Percentiles rank a stretch among this genome's conserved stretches.
Conservation (phyloP, 1,284 basidiomycete species). For the Leccinum solheimii region DNA sequence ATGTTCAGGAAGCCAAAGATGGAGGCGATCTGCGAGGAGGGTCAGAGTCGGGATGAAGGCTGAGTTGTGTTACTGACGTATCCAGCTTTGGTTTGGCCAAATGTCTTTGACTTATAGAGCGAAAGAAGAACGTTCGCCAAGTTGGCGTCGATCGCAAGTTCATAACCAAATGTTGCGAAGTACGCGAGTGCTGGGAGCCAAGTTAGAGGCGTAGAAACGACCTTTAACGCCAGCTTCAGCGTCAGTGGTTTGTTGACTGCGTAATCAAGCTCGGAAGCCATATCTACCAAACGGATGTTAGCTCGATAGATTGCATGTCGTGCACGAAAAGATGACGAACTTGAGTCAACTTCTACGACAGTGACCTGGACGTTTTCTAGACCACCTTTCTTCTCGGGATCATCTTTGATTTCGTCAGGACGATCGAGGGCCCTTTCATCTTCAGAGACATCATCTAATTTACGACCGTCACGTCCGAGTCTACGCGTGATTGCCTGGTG, state of each 20-base stretch:
- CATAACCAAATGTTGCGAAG: conserved; percentile 56
- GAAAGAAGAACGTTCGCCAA: conserved; percentile 50
- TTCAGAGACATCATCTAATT: neutral
- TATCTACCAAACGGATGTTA: conserved; percentile 1
- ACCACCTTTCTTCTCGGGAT: conserved; percentile 16
- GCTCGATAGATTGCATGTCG: neutral
- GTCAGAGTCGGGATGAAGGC: conserved; percentile 10
- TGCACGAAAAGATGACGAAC: neutral
- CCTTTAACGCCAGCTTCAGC: conserved; percentile 32
- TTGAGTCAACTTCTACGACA: neutral
- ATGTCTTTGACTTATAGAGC: conserved; percentile 37
- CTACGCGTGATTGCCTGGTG: conserved; percentile 40
- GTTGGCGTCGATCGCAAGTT: conserved; percentile 59
- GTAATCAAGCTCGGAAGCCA: conserved; percentile 40
- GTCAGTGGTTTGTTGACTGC: conserved; percentile 56
- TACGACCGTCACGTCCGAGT: neutral
- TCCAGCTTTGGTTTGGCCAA: conserved; percentile 53
- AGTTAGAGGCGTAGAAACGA: conserved; percentile 51
- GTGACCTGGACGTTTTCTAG: conserved; percentile 29
- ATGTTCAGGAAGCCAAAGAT: conserved; percentile 56
- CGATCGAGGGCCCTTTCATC: neutral
- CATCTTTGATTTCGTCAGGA: conserved; percentile 4
- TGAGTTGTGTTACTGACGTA: conserved; percentile 40
- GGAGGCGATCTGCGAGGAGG: conserved; percentile 35
- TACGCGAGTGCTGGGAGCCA: conserved; percentile 62